A percentile compares a stretch with the other conserved stretches of the same genome.
These are phyloP conservation scores for Otatea glauca DNA, from an alignment of 176 grass and related monocot genomes.

Conservation along the genomic window DNA sequence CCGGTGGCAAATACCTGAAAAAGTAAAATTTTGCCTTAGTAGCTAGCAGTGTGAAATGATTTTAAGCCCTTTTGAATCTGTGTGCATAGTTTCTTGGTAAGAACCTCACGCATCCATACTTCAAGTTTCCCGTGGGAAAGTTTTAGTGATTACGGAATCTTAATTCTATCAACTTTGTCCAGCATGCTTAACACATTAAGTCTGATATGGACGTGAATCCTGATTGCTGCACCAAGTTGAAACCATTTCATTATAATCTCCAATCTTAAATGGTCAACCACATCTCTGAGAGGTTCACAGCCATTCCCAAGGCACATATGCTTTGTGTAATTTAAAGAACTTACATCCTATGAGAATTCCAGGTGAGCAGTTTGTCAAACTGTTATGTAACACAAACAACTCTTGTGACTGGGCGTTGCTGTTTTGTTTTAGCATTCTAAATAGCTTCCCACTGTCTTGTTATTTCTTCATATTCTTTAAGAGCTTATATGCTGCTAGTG, in stretches of 20 bases:
- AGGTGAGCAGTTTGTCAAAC: slow-evolving; percentile 20
- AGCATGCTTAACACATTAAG: slow-evolving; percentile 6
- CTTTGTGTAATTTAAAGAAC: slow-evolving; percentile 10
- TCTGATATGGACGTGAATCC: neutral
- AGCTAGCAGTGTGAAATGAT: slow-evolving; percentile 19
- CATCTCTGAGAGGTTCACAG: slow-evolving; percentile 1
- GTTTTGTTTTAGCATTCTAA: slow-evolving; percentile 20
- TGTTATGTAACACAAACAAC: neutral
- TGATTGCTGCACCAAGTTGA: neutral
- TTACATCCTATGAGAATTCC: slow-evolving; percentile 20
- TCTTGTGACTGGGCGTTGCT: slow-evolving; percentile 2
- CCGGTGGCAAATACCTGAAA: neutral
- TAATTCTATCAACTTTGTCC: slow-evolving; percentile 5
- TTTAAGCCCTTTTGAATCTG: neutral
- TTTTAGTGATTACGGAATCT: slow-evolving; percentile 9
- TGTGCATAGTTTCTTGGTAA: slow-evolving; percentile 25
- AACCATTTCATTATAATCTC: slow-evolving; percentile 9
- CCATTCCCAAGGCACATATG: slow-evolving; percentile 11
- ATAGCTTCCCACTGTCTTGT: neutral
- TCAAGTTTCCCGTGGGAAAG: neutral
- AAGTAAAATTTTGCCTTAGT: neutral
- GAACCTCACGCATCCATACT: slow-evolving; percentile 3
- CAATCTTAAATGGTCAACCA: slow-evolving; percentile 22
- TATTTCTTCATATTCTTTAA: slow-evolving; percentile 28
- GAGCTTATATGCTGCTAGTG: slow-evolving; percentile 4